A percentile compares a stretch with the other conserved stretches of the same genome.
phyloP scores from a whole-genome alignment of 2,329 filamentous ascomycete genomes.

The Aspergillus caelatus region DNA sequence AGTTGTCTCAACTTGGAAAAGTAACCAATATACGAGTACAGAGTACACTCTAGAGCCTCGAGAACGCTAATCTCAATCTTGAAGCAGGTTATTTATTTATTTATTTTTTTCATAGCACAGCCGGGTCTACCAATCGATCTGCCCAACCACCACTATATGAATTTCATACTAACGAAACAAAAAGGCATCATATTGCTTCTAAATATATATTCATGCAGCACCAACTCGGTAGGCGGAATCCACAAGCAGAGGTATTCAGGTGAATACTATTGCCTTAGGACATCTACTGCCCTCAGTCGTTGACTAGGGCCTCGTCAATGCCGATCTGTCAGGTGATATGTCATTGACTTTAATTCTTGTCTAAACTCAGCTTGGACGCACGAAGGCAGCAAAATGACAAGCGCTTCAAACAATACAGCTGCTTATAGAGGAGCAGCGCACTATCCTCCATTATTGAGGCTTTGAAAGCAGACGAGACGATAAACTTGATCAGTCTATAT shows the following conservation, averaged over 20 bases:
- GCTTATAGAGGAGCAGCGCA: no score
- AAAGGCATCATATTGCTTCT: background rate
- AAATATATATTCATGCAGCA: background rate
- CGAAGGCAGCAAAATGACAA: background rate
- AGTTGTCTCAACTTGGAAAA: background rate
- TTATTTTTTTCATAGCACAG: background rate
- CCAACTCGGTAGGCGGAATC: no score
- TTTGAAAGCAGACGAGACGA: background rate
- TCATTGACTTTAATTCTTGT: background rate
- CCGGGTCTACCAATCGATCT: background rate
- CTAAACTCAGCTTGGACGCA: background rate
- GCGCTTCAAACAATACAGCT: background rate
- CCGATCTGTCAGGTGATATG: background rate
- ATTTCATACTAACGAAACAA: background rate
- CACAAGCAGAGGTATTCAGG: background rate
- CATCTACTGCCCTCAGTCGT: background rate
- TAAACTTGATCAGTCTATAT: background rate
- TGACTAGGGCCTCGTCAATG: background rate
- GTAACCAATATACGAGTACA: background rate
- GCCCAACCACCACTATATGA: background rate
- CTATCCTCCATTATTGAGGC: background rate
- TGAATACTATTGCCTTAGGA: background rate
- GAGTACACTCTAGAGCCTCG: background rate
- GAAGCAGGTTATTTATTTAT: no score
- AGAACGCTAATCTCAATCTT: background rate